phyloP scores from a whole-genome alignment of 1,284 basidiomycete species.

The Mycosarcoma mackinlayi region DNA sequence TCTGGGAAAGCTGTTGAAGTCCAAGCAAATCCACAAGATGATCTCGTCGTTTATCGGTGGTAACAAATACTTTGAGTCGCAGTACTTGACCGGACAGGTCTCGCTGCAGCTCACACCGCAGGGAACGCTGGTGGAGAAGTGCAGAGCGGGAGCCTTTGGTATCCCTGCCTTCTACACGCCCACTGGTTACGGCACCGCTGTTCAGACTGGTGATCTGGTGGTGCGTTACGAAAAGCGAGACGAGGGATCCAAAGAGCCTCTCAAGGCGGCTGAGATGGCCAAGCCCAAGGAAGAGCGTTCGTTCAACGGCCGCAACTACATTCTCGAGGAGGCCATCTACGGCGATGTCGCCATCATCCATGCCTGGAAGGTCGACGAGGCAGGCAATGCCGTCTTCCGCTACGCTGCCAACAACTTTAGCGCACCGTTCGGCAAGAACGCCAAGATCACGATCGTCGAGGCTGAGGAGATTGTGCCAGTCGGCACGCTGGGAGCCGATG shows the following conservation, averaged over 20 bases:
- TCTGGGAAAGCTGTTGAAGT: constrained; percentile 58
- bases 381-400: constrained; percentile 70
- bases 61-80: constrained; percentile 65
- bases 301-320: constrained; percentile 83
- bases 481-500: constrained; percentile 55
- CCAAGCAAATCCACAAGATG: constrained; percentile 59
- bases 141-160: constrained; percentile 90
- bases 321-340: constrained; percentile 86
- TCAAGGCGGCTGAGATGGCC: constrained; percentile 64
- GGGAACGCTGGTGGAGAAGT: constrained; percentile 84
- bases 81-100: constrained; percentile 64
- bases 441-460: constrained; percentile 63
- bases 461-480: constrained; percentile 65
- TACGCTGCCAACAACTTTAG: constrained; percentile 64
- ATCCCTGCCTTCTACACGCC: constrained; percentile 97
- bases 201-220: constrained; percentile 69
- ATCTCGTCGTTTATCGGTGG: constrained; percentile 65
- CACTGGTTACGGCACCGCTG: constrained; percentile 75
- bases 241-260: constrained; percentile 35
- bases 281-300: constrained; percentile 78
- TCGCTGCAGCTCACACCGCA: constrained; percentile 64
- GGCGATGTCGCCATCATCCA: constrained; percentile 89
- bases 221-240: constrained; percentile 62
- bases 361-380: constrained; percentile 94
- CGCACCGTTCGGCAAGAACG: constrained; percentile 64